phyloP scores from a whole-genome alignment of 139 green algal species.

The Microglena sp. region DNA sequence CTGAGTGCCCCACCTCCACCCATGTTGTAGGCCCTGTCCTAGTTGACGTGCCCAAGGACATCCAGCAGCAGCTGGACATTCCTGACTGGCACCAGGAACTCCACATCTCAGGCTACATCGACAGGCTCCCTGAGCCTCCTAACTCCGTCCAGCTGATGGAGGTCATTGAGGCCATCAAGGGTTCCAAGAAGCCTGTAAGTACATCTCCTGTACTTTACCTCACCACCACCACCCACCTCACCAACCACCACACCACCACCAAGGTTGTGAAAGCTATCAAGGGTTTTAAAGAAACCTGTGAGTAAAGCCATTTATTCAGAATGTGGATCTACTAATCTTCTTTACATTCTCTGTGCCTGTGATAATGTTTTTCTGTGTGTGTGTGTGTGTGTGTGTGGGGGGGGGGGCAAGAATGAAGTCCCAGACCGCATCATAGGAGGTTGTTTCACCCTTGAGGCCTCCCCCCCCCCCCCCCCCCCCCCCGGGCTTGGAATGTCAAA shows the following conservation, averaged over 20 bases:
- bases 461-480: too few species aligned
- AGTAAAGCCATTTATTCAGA: too few species aligned
- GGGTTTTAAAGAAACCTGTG: too few species aligned
- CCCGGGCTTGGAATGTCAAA: too few species aligned
- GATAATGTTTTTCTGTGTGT: neutral
- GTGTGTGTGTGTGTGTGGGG: neutral
- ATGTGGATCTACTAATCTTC: too few species aligned
- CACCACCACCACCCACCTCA: too few species aligned
- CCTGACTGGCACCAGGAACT: constrained; percentile 84
- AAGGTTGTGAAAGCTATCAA: too few species aligned
- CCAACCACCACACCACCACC: too few species aligned
- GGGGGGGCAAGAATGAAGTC: neutral
- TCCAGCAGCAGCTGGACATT: constrained; percentile 92
- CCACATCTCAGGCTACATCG: constrained; percentile 82
- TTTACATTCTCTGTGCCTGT: neutral
- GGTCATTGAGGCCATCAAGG: constrained; percentile 48
- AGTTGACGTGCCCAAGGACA: constrained; percentile 97
- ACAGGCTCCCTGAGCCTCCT: constrained; percentile 58
- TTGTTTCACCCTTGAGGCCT: too few species aligned
- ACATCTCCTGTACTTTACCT: too few species aligned
- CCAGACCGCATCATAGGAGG: too few species aligned
- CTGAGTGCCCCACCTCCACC: too few species aligned
- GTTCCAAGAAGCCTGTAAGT: constrained; percentile 26
- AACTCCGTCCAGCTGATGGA: constrained; percentile 14
- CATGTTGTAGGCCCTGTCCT: constrained; percentile 71